Conservation (phyloP, 495 filamentous ascomycete genomes). For the Aspergillus taichungensis region DNA sequence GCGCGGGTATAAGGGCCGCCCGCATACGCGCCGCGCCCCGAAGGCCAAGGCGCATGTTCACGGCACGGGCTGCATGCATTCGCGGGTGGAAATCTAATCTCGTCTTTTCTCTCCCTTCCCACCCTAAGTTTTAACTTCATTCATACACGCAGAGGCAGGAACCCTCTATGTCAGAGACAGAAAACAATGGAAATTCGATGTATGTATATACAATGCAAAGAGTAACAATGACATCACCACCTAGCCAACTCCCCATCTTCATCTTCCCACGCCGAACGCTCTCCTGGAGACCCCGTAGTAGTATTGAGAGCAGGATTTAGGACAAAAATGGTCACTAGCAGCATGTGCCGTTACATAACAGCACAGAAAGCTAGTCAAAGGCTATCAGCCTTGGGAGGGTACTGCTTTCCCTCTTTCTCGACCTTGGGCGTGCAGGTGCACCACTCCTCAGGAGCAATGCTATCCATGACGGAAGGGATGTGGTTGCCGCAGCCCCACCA, state of each 20-base stretch:
- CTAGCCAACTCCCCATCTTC: too few relatives aligned
- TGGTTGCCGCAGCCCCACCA: constrained; percentile 69
- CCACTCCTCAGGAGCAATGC: constrained; percentile 47
- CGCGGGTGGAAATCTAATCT: constrained; percentile 12
- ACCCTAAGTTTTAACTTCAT: background rate
- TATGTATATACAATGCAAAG: too few relatives aligned
- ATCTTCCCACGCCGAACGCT: too few relatives aligned
- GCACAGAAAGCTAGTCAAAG: constrained; percentile 22
- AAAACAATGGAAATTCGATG: too few relatives aligned
- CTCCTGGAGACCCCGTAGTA: background rate
- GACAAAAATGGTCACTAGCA: background rate
- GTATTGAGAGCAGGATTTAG: background rate
- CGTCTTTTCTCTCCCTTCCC: background rate
- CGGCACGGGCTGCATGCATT: constrained; percentile 17
- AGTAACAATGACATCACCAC: too few relatives aligned
- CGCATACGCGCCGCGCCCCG: constrained; percentile 5
- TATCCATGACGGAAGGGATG: constrained; percentile 57
- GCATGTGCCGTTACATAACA: constrained; percentile 7
- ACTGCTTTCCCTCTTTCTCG: constrained; percentile 49
- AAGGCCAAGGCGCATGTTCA: constrained; percentile 10
- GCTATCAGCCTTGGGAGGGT: constrained; percentile 52
- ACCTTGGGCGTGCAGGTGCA: constrained; percentile 58
- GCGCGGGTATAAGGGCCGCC: too few relatives aligned
- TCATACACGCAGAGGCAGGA: background rate
- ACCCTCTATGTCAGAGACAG: background rate